Conservation (phyloP, 2,329 filamentous ascomycete genomes). For the Colletotrichum sp. region DNA sequence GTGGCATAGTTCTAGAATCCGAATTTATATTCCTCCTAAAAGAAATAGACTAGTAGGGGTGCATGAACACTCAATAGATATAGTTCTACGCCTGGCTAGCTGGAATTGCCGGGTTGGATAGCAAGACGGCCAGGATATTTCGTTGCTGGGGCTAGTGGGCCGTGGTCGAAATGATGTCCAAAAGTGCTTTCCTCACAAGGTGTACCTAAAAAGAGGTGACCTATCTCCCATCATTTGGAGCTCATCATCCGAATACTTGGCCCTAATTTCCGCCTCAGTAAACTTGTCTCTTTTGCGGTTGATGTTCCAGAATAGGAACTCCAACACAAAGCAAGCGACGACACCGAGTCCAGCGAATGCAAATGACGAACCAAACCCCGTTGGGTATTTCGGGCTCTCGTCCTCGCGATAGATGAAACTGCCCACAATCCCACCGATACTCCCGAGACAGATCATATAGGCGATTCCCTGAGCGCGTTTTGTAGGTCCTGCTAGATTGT, state of each 20-base stretch:
- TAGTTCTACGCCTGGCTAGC: accelerated
- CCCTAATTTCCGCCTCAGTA: slow-evolving; percentile 20
- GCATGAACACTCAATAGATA: accelerated
- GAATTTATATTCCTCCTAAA: not conserved
- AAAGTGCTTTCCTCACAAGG: not conserved
- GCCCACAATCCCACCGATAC: slow-evolving; percentile 31
- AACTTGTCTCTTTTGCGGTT: slow-evolving; percentile 30
- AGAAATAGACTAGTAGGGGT: not conserved
- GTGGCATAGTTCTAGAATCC: accelerated
- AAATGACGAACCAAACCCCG: slow-evolving; percentile 36
- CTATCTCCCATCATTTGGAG: slow-evolving; percentile 35
- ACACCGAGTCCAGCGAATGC: slow-evolving; percentile 34
- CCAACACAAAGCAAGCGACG: slow-evolving; percentile 31
- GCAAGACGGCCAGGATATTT: not conserved
- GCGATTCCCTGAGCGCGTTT: slow-evolving; percentile 30
- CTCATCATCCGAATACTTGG: slow-evolving; percentile 32
- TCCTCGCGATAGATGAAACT: slow-evolving; percentile 30
- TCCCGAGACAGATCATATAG: slow-evolving; percentile 31
- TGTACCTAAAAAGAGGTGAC: not conserved
- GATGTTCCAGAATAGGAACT: slow-evolving; percentile 28
- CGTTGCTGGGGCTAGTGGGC: not conserved
- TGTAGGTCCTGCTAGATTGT: slow-evolving; percentile 28
- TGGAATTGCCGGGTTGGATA: not conserved
- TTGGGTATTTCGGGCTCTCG: slow-evolving; percentile 53
- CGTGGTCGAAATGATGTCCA: not conserved